phyloP scores from a whole-genome alignment of 768 basidiomycete genomes.

The Russula abietina region DNA sequence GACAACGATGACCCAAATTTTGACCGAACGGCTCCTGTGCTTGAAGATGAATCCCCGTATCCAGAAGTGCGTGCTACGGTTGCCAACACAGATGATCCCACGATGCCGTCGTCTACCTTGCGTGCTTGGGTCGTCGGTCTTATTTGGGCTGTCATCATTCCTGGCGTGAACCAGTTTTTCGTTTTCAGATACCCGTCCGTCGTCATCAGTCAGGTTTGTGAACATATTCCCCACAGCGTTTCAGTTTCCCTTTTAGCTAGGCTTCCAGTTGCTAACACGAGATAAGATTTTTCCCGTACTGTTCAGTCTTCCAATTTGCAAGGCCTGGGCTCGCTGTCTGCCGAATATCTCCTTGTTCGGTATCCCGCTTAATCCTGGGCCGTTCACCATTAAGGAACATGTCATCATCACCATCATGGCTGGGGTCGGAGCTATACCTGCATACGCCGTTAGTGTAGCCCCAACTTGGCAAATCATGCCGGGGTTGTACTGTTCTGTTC shows the following conservation, averaged over 20 bases:
- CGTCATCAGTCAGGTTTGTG: constrained; percentile 28
- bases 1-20: no score
- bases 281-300: constrained; percentile 56
- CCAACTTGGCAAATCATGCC: not conserved
- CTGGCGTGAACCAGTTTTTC: no score
- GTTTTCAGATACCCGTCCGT: constrained; percentile 57
- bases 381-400: no score
- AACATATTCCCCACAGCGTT: not conserved
- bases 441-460: constrained; percentile 33
- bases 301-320: constrained; percentile 59
- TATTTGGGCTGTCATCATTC: no score
- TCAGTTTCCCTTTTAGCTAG: not conserved
- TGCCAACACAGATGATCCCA: no score
- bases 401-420: constrained; percentile 46
- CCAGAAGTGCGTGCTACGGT: no score
- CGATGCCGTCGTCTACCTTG: no score
- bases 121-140: no score
- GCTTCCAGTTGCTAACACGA: constrained; percentile 1
- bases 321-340: constrained; percentile 49
- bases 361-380: constrained; percentile 53
- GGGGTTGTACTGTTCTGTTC: not conserved
- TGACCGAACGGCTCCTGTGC: no score
- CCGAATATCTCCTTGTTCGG: constrained; percentile 53
- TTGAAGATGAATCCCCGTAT: no score
- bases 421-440: constrained; percentile 31